phyloP scores from a whole-genome alignment of 495 filamentous ascomycete genomes.

The Xylaria flabelliformis region DNA sequence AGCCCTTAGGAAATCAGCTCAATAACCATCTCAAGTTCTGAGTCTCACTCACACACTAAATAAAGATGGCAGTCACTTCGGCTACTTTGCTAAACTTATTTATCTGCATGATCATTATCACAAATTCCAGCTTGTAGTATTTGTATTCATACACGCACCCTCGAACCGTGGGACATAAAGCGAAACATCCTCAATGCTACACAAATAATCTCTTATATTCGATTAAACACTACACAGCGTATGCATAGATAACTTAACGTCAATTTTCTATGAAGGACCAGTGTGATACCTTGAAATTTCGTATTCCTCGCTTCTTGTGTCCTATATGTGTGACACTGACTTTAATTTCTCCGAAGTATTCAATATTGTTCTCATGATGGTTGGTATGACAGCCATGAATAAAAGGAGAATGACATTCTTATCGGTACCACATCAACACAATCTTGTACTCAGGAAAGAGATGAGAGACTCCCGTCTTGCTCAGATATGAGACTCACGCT shows the following conservation, averaged over 20 bases:
- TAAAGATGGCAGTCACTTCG: not conserved
- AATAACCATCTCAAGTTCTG: not conserved
- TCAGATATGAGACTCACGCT: not conserved
- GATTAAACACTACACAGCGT: not conserved
- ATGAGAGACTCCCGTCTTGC: not conserved
- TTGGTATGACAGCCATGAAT: not conserved
- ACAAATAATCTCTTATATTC: not conserved
- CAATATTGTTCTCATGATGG: not conserved
- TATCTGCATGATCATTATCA: no score
- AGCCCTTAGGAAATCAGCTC: no score
- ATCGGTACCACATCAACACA: constrained; percentile 4
- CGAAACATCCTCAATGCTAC: not conserved
- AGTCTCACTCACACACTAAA: not conserved
- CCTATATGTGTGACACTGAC: not conserved
- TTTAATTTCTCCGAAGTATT: constrained; percentile 14
- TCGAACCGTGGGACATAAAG: not conserved
- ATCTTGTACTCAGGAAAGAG: not conserved
- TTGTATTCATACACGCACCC: not conserved
- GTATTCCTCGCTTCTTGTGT: not conserved
- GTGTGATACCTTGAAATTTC: constrained; percentile 19
- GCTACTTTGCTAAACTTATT: no score
- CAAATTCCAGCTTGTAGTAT: not conserved
- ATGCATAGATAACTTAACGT: not conserved
- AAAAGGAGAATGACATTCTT: not conserved
- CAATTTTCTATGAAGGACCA: constrained; percentile 16